These are phyloP conservation scores for Trypanosoma brucei DNA, from an alignment of 208 protist genomes.

Conservation along the genomic window DNA sequence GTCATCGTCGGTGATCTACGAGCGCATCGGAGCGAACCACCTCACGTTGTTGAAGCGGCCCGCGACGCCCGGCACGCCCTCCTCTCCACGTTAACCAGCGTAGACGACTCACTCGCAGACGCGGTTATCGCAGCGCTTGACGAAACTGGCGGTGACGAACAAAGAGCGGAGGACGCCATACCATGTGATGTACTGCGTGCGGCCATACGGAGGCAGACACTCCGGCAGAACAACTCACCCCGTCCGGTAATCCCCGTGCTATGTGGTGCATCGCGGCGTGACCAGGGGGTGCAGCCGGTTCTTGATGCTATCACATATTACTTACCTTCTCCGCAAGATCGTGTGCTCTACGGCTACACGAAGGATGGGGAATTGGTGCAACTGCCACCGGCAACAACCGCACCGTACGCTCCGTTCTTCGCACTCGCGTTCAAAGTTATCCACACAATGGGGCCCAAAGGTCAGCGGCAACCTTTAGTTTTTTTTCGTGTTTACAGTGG, in stretches of 20 bases:
- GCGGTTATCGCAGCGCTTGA: conserved; percentile 60
- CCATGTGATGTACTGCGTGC: conserved; percentile 38
- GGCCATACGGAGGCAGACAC: conserved; percentile 59
- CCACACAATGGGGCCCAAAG: conserved; percentile 59
- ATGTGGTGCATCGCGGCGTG: conserved; percentile 87
- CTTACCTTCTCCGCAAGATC: conserved; percentile 90
- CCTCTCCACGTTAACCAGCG: conserved; percentile 52
- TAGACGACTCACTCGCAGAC: conserved; percentile 70
- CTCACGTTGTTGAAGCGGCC: conserved; percentile 37
- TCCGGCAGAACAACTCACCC: conserved; percentile 16
- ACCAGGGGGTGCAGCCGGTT: conserved; percentile 90
- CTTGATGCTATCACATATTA: conserved; percentile 88
- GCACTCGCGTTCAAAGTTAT: conserved; percentile 93
- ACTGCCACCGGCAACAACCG: conserved; percentile 33
- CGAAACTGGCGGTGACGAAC: conserved; percentile 69
- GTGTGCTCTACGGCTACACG: conserved; percentile 44
- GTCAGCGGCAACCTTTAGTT: conserved; percentile 72
- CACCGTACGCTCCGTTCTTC: conserved; percentile 46
- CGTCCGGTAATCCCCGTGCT: conserved; percentile 74
- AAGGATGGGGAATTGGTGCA: conserved; percentile 33
- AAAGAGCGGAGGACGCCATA: conserved; percentile 52
- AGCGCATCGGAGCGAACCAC: conserved; percentile 38
- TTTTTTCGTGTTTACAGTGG: conserved; percentile 92
- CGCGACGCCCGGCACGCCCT: conserved; percentile 35
- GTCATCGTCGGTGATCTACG: too few relatives aligned